phyloP scores from a whole-genome alignment of 2,329 filamentous ascomycete genomes.

The Torrubiellomyces zombiae region DNA sequence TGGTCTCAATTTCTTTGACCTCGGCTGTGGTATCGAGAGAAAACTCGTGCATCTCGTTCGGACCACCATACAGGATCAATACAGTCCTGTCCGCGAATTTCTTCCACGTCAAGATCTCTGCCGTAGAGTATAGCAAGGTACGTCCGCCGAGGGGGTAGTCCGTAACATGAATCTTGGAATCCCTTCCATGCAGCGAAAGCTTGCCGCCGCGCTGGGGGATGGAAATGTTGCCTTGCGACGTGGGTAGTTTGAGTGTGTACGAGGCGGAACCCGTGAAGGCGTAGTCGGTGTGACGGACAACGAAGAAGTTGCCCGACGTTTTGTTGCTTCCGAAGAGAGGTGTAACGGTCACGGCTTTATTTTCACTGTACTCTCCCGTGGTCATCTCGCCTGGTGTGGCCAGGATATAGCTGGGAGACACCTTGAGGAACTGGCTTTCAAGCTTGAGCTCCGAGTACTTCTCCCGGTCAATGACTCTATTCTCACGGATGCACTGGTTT shows the following conservation, averaged over 20 bases:
- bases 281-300: constrained; percentile 51
- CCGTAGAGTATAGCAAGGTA: constrained; percentile 49
- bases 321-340: constrained; percentile 38
- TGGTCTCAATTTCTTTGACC: constrained; percentile 9
- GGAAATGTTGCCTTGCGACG: constrained; percentile 36
- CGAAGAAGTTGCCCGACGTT: constrained; percentile 44
- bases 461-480: constrained; percentile 49
- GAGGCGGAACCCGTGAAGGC: constrained; percentile 35
- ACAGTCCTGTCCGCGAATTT: constrained; percentile 40
- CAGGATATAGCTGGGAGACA: constrained; percentile 52
- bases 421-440: constrained; percentile 56
- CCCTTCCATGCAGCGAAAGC: constrained; percentile 42
- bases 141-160: constrained; percentile 47
- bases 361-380: constrained; percentile 34
- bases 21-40: constrained; percentile 21
- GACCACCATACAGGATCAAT: constrained; percentile 46
- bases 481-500: constrained; percentile 42
- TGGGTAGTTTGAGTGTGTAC: constrained; percentile 48
- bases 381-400: constrained; percentile 34
- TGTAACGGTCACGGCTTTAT: constrained; percentile 38
- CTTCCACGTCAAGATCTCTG: constrained; percentile 56
- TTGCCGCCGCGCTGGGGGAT: constrained; percentile 42
- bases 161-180: constrained; percentile 51
- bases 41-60: constrained; percentile 46
- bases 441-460: constrained; percentile 72